Evolutionary conservation across 192 early-diverging fungal species (phyloP).

Genomic region (Helicostylum pulchrum): DNA sequence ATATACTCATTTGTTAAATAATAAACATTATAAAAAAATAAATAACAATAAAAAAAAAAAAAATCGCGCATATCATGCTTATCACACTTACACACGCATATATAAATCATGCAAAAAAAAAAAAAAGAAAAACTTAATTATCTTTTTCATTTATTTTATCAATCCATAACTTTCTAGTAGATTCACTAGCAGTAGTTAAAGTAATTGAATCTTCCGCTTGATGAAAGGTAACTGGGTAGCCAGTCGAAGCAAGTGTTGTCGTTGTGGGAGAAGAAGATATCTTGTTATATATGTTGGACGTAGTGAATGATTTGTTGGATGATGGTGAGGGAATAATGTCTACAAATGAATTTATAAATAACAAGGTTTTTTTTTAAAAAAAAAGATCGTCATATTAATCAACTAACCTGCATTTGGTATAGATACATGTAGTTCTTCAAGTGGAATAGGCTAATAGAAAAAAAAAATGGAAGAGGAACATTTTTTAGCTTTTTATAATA

Average conservation of each 20-base stretch:
- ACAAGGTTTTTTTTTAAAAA: not conserved
- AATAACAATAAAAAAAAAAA: not conserved
- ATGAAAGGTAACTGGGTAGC: constrained; percentile 8
- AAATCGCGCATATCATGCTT: not conserved
- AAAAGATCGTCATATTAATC: not conserved
- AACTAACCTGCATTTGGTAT: not conserved
- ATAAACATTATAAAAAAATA: not conserved
- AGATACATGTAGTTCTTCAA: constrained; percentile 1
- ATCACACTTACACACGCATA: too few relatives aligned
- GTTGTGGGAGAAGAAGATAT: not conserved
- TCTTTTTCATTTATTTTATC: constrained; percentile 4
- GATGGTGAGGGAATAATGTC: not conserved
- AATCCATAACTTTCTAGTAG: constrained; percentile 12
- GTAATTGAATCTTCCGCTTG: not conserved
- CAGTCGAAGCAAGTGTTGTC: not conserved
- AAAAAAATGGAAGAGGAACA: not conserved
- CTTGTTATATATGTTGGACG: not conserved
- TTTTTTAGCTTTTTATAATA: too few relatives aligned
- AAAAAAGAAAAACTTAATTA: too few relatives aligned
- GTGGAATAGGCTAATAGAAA: constrained; percentile 12
- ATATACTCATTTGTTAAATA: not conserved
- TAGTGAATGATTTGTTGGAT: not conserved
- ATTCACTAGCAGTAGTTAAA: constrained; percentile 1
- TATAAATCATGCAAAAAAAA: too few relatives aligned
- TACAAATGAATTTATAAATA: not conserved